Conservation (phyloP, 345 rosid species). For the Ceriops tagal region DNA sequence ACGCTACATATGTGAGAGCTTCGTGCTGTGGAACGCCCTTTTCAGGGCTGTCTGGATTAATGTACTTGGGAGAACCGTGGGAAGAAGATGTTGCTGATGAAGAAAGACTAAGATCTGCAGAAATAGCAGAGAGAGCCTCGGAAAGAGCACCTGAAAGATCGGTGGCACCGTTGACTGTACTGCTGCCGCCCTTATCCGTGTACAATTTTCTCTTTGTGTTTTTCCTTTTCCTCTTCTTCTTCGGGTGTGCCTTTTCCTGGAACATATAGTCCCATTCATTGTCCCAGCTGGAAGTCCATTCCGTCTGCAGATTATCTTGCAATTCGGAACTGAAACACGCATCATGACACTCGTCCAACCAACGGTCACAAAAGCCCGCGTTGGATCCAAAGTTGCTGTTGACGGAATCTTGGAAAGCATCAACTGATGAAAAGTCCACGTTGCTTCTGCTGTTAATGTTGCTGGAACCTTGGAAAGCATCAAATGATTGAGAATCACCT, state of each 20-base stretch:
- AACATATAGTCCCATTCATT: background rate
- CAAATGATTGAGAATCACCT: too few species aligned
- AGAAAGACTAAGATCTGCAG: slow-evolving; percentile 7
- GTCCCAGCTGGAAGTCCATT: background rate
- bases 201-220: too few species aligned
- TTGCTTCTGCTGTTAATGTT: too few species aligned
- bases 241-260: background rate
- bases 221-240: background rate
- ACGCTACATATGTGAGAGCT: too few species aligned
- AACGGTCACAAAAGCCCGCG: too few species aligned
- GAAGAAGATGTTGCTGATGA: background rate
- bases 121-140: slow-evolving; percentile 4
- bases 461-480: background rate
- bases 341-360: background rate
- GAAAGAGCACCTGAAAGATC: slow-evolving; percentile 5
- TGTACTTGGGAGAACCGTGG: background rate
- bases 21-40: too few species aligned
- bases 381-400: too few species aligned
- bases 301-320: background rate
- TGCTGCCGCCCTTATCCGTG: background rate
- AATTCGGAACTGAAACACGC: background rate
- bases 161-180: background rate
- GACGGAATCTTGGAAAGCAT: too few species aligned
- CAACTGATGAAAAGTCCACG: background rate
- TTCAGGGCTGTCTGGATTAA: background rate